These are phyloP conservation scores for Solanum medicagineum DNA, from an alignment of 257 asterid species.

Conservation along the genomic window DNA sequence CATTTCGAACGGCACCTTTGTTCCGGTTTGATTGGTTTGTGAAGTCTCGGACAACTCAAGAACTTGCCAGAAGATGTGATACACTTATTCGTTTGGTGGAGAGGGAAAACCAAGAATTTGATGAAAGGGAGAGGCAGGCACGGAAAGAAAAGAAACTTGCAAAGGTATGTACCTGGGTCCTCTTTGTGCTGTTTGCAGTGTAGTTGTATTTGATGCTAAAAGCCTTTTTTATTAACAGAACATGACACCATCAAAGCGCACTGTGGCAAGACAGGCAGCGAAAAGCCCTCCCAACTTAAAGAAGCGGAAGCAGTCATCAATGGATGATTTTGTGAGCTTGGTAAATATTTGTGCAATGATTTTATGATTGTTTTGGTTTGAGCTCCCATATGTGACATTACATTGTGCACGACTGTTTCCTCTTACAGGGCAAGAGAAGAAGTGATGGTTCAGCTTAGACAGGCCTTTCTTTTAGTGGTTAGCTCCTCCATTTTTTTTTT, in stretches of 20 bases:
- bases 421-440: slow-evolving; percentile 63
- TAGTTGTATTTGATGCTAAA: not conserved
- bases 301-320: slow-evolving; percentile 58
- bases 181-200: not conserved
- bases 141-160: slow-evolving; percentile 94
- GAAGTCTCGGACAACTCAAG: slow-evolving; percentile 96
- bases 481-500: not conserved
- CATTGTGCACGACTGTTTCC: not conserved
- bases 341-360: slow-evolving; percentile 16
- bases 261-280: slow-evolving; percentile 58
- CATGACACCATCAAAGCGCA: slow-evolving; percentile 63
- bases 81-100: slow-evolving; percentile 85
- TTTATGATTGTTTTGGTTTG: not conserved
- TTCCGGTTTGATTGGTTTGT: slow-evolving; percentile 99
- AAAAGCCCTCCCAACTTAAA: slow-evolving; percentile 72
- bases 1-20: slow-evolving; percentile 89
- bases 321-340: slow-evolving; percentile 77
- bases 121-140: slow-evolving; percentile 94
- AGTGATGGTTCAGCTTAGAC: slow-evolving; percentile 19
- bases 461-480: not conserved
- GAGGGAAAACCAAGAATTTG: slow-evolving; percentile 91
- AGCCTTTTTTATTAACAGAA: slow-evolving; percentile 18
- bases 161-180: slow-evolving; percentile 28
- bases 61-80: slow-evolving; percentile 97
- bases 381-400: not conserved